Base-by-base conservation (phyloP, 2,329 filamentous ascomycete species). In the Keithomyces neogunnii region DNA sequence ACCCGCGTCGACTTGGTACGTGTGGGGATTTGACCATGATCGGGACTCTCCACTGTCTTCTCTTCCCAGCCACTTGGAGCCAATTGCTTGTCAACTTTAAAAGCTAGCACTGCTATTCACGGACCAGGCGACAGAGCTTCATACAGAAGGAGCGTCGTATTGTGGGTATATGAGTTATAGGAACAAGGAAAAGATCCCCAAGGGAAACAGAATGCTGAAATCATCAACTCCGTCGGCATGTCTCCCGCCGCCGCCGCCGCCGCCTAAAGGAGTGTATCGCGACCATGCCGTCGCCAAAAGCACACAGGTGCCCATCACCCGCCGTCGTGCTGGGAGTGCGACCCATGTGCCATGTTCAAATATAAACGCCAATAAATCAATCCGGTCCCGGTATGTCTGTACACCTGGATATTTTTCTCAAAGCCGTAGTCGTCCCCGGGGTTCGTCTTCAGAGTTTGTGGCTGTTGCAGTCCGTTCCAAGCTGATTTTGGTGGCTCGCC, bases 111-210 rank as follows among this genome's bases (percentile, higher is more conserved):
- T 35, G 33, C 33, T 35, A 35, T 10, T 35, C 19, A 19, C 19
- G 19, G 19, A 19, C 19, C 19, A 19, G 19, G 19, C 19, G 19
- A 19, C 19, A 19, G 19, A 19, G 19, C 11, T 33, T 8, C 30
- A 6, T 29, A 10, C 36, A 38, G 13, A 53, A 51, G 45, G 45
- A 51, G 40, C 33, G 48, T 53, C 40, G 38, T 49, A 49, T 48
- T 38, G 47, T 48, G 51, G 51, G 51, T 53, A 53, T 52, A 36
- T 53, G 33, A 44, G 19, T 19, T 30, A 11, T 29, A 44, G 45
- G 39, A 30, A 45, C 33, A 9, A 45, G 28, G n/a, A 26, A 7
- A 26, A 26, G 5, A 26, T 19, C 19, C 19, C 5, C 30, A 47
- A 19, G 46, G 40, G n/a, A 28, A 36, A 35, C 19, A 7, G 19